Conservation (phyloP, 2,329 filamentous ascomycete species). For the Diaporthe batatas region DNA sequence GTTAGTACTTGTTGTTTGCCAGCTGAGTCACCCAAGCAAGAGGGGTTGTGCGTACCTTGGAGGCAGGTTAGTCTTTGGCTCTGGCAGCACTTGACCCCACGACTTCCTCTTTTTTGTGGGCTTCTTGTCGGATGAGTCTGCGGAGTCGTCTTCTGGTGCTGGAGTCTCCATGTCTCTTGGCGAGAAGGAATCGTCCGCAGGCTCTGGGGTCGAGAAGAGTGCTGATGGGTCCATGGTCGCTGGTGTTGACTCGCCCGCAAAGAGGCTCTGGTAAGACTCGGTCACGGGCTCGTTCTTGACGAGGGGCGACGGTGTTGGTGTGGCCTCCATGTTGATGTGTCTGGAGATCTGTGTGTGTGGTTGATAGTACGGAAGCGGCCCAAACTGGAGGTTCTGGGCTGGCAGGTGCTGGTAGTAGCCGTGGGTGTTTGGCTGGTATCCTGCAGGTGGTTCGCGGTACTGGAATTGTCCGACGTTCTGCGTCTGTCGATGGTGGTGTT, state of each 20-base stretch:
- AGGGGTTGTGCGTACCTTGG: slow-evolving; percentile 78
- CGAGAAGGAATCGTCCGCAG: slow-evolving; percentile 28
- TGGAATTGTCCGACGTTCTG: slow-evolving; percentile 22
- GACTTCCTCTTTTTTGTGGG: slow-evolving; percentile 94
- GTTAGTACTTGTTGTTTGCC: slow-evolving; percentile 45
- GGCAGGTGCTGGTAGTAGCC: slow-evolving; percentile 6
- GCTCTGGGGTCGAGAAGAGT: slow-evolving; percentile 28
- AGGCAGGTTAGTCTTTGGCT: slow-evolving; percentile 95
- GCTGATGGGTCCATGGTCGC: slow-evolving; percentile 38
- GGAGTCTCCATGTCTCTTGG: slow-evolving; percentile 41
- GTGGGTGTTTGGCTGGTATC: neutral
- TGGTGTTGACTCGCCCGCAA: slow-evolving; percentile 42
- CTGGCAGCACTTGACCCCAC: slow-evolving; percentile 96
- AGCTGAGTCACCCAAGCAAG: slow-evolving; percentile 28
- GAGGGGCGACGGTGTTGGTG: slow-evolving; percentile 34
- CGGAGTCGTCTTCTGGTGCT: slow-evolving; percentile 42
- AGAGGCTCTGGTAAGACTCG: slow-evolving; percentile 33
- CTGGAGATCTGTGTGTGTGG: slow-evolving; percentile 24
- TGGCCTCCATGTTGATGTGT: slow-evolving; percentile 24
- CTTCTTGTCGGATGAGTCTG: slow-evolving; percentile 72
- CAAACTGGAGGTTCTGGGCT: slow-evolving; percentile 23
- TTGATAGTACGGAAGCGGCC: slow-evolving; percentile 32
- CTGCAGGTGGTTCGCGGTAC: slow-evolving; percentile 29
- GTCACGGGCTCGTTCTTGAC: slow-evolving; percentile 37
- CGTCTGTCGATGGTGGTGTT: neutral